Percentiles rank a stretch among this genome's conserved stretches.
Conservation (phyloP, 2,329 filamentous ascomycete species). For the Exserohilum turcica region DNA sequence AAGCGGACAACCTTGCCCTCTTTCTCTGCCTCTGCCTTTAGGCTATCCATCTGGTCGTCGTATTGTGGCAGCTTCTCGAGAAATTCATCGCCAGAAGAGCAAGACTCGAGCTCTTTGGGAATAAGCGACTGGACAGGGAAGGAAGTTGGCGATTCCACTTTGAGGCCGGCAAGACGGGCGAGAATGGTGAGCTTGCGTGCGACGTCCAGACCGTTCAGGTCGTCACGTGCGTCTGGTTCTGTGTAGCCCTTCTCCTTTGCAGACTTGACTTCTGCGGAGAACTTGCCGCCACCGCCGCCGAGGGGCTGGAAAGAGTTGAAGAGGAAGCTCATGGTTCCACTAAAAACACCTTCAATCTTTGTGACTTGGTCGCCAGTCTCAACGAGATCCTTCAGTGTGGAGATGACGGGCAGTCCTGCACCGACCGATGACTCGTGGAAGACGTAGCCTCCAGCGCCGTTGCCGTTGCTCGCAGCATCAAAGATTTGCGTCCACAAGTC, state of each 20-base stretch:
- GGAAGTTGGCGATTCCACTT: conserved; percentile 79
- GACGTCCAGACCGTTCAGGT: conserved; percentile 86
- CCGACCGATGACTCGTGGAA: conserved; percentile 97
- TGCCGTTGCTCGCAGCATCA: conserved; percentile 67
- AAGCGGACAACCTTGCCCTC: conserved; percentile 93
- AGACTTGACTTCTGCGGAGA: conserved; percentile 89
- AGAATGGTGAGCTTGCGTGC: conserved; percentile 97
- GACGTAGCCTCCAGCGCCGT: conserved; percentile 71
- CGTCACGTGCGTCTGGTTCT: conserved; percentile 84
- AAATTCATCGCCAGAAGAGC: conserved; percentile 81
- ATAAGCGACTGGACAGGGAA: conserved; percentile 96
- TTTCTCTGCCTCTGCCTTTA: conserved; percentile 82
- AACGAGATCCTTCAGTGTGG: conserved; percentile 90
- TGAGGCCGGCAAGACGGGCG: conserved; percentile 80
- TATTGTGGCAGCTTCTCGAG: conserved; percentile 78
- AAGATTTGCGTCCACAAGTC: conserved; percentile 89
- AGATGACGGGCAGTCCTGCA: conserved; percentile 90
- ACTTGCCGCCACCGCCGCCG: conserved; percentile 74
- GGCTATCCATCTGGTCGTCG: conserved; percentile 86
- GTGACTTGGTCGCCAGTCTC: conserved; percentile 90
- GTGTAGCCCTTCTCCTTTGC: conserved; percentile 94
- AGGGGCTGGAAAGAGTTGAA: conserved; percentile 96
- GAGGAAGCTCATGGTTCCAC: conserved; percentile 95
- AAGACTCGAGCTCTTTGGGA: conserved; percentile 80
- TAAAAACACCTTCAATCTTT: conserved; percentile 96